Conservation (phyloP, 495 filamentous ascomycete species). For the Trichoderma parareesei region DNA sequence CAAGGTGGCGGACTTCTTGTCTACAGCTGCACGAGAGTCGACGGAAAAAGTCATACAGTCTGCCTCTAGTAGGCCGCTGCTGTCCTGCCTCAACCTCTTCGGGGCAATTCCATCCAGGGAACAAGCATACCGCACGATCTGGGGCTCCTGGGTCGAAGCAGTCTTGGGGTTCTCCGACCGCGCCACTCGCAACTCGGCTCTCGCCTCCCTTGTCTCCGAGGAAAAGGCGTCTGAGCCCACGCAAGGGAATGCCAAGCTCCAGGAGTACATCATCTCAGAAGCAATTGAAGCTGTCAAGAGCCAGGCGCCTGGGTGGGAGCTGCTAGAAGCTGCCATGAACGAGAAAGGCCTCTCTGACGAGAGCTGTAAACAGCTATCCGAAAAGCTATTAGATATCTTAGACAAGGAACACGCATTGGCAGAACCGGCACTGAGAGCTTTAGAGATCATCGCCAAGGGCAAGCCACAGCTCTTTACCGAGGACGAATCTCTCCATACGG, state of each 20-base stretch:
- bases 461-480: slow-evolving; percentile 26
- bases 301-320: slow-evolving; percentile 19
- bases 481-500: slow-evolving; percentile 29
- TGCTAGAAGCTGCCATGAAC: slow-evolving; percentile 34
- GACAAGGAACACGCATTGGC: slow-evolving; percentile 11
- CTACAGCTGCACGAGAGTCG: slow-evolving; percentile 15
- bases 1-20: slow-evolving; percentile 18
- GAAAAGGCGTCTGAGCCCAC: slow-evolving; percentile 21
- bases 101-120: slow-evolving; percentile 28
- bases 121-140: slow-evolving; percentile 23
- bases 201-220: slow-evolving; percentile 33
- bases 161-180: slow-evolving; percentile 21
- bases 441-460: slow-evolving; percentile 33
- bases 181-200: slow-evolving; percentile 19
- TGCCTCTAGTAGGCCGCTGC: slow-evolving; percentile 21
- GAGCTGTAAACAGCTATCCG: slow-evolving; percentile 20
- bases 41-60: slow-evolving; percentile 25
- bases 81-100: slow-evolving; percentile 27
- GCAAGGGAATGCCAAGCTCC: slow-evolving; percentile 24
- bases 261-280: slow-evolving; percentile 29
- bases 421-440: slow-evolving; percentile 23
- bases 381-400: slow-evolving; percentile 22
- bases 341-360: slow-evolving; percentile 24
- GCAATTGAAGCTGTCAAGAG: slow-evolving; percentile 27
- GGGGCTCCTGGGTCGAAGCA: slow-evolving; percentile 25